Evolutionary conservation across 2,329 filamentous ascomycete genomes (phyloP).

Genomic region (Xylariaceae sp.): DNA sequence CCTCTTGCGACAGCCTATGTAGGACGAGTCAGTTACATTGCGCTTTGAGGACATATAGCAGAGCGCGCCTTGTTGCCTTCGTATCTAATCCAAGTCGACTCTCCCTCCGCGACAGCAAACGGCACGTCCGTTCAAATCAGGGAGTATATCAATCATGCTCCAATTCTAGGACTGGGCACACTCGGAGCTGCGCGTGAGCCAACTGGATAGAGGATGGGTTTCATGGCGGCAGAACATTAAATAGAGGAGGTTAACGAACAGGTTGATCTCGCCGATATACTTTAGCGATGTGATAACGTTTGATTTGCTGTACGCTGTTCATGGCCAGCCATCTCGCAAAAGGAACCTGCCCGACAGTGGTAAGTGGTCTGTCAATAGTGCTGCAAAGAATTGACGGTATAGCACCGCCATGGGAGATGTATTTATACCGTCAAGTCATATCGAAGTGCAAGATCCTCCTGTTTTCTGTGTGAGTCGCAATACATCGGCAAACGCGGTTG

Average conservation of each 20-base stretch:
- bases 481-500: constrained; percentile 16
- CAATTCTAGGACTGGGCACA: not conserved
- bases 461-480: not conserved
- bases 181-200: not conserved
- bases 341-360: constrained; percentile 40
- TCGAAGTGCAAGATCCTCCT: constrained; percentile 69
- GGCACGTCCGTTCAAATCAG: not conserved
- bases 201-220: not conserved
- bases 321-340: constrained; percentile 75
- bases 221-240: not conserved
- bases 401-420: not conserved
- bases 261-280: constrained; percentile 76
- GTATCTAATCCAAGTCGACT: not conserved
- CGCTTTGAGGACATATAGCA: not conserved
- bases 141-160: not conserved
- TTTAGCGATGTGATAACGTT: constrained; percentile 74
- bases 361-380: not conserved
- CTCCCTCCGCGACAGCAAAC: not conserved
- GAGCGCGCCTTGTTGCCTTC: not conserved
- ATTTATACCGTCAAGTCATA: constrained; percentile 64
- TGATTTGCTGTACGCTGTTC: constrained; percentile 65
- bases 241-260: constrained; percentile 28
- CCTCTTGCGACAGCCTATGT: constrained; percentile 59
- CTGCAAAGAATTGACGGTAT: not conserved
- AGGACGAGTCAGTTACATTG: constrained; percentile 1